A percentile compares a stretch with the other conserved stretches of the same genome.
phyloP scores from a whole-genome alignment of 2,329 filamentous ascomycete genomes.

The Aspergillus latus region DNA sequence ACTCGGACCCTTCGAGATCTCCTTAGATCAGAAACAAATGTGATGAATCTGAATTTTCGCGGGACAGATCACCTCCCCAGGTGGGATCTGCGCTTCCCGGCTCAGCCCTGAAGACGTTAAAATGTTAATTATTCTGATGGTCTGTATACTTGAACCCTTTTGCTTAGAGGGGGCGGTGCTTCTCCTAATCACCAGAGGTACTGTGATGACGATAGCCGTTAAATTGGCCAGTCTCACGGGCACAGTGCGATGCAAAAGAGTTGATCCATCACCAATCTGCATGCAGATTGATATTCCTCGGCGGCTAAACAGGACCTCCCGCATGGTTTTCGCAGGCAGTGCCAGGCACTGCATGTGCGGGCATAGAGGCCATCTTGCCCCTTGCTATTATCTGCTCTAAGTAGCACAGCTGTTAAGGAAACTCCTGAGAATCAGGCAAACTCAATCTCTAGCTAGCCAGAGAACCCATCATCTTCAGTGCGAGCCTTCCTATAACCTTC shows the following conservation, averaged over 20 bases:
- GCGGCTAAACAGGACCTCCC: neutral
- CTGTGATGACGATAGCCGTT: neutral
- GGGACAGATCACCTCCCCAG: constrained; percentile 7
- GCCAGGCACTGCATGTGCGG: neutral
- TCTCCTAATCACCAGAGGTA: neutral
- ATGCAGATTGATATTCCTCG: neutral
- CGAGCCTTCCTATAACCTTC: neutral
- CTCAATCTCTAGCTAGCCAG: too few relatives aligned
- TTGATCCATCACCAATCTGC: constrained; percentile 1
- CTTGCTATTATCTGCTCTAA: neutral
- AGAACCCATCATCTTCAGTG: neutral
- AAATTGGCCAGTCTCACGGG: neutral
- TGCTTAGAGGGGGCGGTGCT: neutral
- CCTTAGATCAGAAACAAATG: neutral
- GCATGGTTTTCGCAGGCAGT: neutral
- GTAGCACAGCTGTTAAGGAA: neutral
- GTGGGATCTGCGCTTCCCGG: neutral
- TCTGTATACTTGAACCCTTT: neutral
- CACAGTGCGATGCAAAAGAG: neutral
- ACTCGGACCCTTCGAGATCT: neutral
- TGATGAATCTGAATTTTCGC: constrained; percentile 3
- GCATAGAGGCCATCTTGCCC: neutral
- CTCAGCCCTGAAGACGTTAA: too few relatives aligned
- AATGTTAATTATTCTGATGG: neutral
- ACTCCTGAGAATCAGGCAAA: neutral